Base-by-base conservation (phyloP, 495 filamentous ascomycete genomes). In the Xylaria grammica region DNA sequence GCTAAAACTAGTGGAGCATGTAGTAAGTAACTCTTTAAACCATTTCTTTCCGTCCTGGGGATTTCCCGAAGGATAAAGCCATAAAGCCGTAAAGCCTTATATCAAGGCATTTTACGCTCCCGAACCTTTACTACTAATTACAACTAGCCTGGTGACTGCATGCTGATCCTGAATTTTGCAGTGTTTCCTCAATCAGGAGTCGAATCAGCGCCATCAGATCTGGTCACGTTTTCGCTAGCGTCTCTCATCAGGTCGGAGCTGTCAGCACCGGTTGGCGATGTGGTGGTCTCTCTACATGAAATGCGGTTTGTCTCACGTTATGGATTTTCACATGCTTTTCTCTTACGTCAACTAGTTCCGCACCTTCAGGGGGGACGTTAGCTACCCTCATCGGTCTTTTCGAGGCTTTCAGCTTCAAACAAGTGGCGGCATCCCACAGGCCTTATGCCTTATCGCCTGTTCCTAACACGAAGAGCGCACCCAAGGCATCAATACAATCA, bases 111-210 rank as follows among this genome's bases (percentile, higher is more conserved):
- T 27, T 10, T 4, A 8, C 22, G 20, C 20, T 42, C 6, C 13
- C 15, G 11, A 24, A 26, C 9, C 20, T n/a, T n/a, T 17, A 45
- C n/a, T n/a, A 45, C 34, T 6, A 27, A 30, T 32, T 11, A 49
- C 42, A 38, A 7, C 24, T 32, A 17, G 17, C 27, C 24, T 11
- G 13, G 26, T n/a, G 44, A 27, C 20, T 20, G 27, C 9, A n/a
- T 29, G 13, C 58, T 61, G 15, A 61, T 24, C 9, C 22, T 6
- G 3, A 5, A 4, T 20, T 3, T 26, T 51, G n/a, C 24, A 61
- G 58, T 97, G 62, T 93, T 99, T 56, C 91, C 92, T 9, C 89
- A 92, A 69, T 87, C 89, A 68, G 95, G 91, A 15, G 77, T 97
- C 51, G 95, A 99, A 71, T 94, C 91, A 40, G 92, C 89, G 0